These are phyloP conservation scores for Hippophae rhamnoides DNA, from an alignment of 306 rosid species.

Conservation along the genomic window DNA sequence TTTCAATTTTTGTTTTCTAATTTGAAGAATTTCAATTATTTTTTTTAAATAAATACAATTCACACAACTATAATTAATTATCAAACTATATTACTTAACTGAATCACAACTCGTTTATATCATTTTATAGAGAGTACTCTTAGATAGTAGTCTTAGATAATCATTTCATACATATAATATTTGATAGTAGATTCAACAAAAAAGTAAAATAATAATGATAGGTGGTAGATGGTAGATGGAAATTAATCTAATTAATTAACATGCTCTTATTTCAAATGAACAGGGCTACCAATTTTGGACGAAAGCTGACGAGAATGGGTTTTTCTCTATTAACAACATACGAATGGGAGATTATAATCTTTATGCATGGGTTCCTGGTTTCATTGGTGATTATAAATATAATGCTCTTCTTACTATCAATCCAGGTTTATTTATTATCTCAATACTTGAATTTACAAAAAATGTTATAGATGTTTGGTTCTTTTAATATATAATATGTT, in stretches of 20 bases:
- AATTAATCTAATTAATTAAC: background rate
- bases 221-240: background rate
- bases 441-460: no score
- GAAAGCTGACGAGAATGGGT: slow-evolving; percentile 45
- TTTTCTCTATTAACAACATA: slow-evolving; percentile 35
- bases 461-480: background rate
- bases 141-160: no score
- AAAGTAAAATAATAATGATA: no score
- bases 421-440: slow-evolving; percentile 33
- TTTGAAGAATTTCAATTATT: no score
- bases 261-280: background rate
- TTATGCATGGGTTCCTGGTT: slow-evolving; percentile 75
- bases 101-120: no score
- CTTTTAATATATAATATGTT: background rate
- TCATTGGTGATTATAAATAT: slow-evolving; percentile 54
- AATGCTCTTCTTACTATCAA: slow-evolving; percentile 28
- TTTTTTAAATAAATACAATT: no score
- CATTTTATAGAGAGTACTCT: no score
- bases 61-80: no score
- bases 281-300: slow-evolving; percentile 76
- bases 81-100: no score
- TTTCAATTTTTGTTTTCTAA: no score
- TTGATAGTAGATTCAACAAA: no score
- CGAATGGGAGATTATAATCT: slow-evolving; percentile 44
- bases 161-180: no score